Evolutionary conservation across 2,329 filamentous ascomycete species (phyloP).

Genomic region (Paramyrothecium roridum): DNA sequence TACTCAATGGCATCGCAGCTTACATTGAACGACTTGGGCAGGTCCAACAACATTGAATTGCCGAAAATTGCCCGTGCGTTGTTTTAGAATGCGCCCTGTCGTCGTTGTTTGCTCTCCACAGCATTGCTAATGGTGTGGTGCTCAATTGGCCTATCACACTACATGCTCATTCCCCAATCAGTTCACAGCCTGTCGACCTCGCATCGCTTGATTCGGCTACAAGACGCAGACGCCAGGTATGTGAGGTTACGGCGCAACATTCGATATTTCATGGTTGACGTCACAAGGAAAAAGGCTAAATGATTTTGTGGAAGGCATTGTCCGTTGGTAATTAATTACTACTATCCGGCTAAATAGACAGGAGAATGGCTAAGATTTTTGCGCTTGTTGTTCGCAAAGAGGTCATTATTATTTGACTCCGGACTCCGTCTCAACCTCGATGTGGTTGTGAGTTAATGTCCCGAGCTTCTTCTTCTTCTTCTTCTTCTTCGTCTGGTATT

Average conservation of each 20-base stretch:
- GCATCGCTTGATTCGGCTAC: too few relatives aligned
- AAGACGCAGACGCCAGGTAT: too few relatives aligned
- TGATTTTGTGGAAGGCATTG: neutral
- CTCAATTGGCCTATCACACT: neutral
- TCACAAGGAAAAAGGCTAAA: neutral
- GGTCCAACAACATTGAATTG: too few relatives aligned
- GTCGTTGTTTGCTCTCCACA: too few relatives aligned
- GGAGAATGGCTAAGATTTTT: neutral
- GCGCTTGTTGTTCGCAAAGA: neutral
- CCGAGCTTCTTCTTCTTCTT: neutral
- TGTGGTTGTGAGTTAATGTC: neutral
- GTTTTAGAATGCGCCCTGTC: too few relatives aligned
- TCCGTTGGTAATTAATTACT: slow-evolving; percentile 1
- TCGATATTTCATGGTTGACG: neutral
- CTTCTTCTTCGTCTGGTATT: neutral
- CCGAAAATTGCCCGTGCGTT: too few relatives aligned
- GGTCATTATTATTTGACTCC: neutral
- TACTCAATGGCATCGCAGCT: too few relatives aligned
- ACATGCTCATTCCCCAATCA: neutral
- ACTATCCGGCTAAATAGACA: neutral
- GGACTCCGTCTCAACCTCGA: neutral
- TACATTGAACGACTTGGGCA: too few relatives aligned
- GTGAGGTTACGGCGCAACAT: too few relatives aligned
- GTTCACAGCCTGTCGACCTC: too few relatives aligned
- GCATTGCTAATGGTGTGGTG: too few relatives aligned